These are phyloP conservation scores for Starmera stellimalicola DNA, from an alignment of 1,139 yeast genomes.

Conservation along the genomic window DNA sequence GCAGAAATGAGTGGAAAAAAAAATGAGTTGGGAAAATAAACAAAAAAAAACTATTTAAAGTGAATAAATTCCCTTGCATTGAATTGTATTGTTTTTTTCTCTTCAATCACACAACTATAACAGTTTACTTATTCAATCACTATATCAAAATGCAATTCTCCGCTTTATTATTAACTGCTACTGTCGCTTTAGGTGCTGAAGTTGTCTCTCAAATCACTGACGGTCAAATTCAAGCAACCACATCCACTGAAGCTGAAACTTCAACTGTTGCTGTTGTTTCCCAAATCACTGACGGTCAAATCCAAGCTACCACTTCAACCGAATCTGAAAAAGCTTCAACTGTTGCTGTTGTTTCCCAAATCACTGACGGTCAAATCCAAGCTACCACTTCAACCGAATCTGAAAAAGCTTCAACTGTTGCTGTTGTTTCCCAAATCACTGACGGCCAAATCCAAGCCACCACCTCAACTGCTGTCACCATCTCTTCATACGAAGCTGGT, in stretches of 20 bases:
- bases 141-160: conserved; percentile 15
- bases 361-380: conserved; percentile 9
- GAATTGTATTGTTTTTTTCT: too few species aligned
- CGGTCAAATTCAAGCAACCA: conserved; percentile 10
- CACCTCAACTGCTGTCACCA: conserved; percentile 10
- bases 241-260: conserved; percentile 20
- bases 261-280: conserved; percentile 12
- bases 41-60: too few species aligned
- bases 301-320: conserved; percentile 14
- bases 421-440: conserved; percentile 13
- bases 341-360: conserved; percentile 7
- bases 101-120: too few species aligned
- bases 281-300: conserved; percentile 14
- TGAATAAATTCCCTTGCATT: too few species aligned
- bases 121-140: background rate
- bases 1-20: too few species aligned
- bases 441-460: conserved; percentile 20
- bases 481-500: conserved; percentile 5
- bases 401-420: conserved; percentile 4
- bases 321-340: conserved; percentile 10
- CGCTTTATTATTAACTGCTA: conserved; percentile 4
- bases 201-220: conserved; percentile 23
- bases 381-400: conserved; percentile 6
- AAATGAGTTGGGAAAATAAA: too few species aligned
- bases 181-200: conserved; percentile 7